Evolutionary conservation across 352 stramenopile species (phyloP).

Genomic region (Pythium volutum): DNA sequence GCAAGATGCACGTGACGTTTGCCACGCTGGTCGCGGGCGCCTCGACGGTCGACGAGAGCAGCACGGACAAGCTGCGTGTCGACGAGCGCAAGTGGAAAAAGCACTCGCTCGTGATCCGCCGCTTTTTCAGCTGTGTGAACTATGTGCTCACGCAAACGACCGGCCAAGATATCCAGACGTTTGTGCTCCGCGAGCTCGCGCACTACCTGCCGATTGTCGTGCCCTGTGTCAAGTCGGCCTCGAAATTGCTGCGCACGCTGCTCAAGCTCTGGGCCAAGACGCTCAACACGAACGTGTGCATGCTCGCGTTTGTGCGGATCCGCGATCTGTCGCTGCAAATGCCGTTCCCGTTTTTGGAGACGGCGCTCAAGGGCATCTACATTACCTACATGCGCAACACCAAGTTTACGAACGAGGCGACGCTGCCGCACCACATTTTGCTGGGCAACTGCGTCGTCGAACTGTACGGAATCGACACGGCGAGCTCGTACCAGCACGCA

Average conservation of each 20-base stretch:
- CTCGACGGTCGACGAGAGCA: conserved; percentile 10
- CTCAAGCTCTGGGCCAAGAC: conserved; percentile 86
- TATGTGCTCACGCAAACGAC: conserved; percentile 91
- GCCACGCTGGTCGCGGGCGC: conserved; percentile 60
- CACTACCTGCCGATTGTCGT: conserved; percentile 75
- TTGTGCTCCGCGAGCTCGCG: conserved; percentile 77
- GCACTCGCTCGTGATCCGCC: conserved; percentile 78
- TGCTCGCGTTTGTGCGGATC: conserved; percentile 95
- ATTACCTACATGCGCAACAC: conserved; percentile 95
- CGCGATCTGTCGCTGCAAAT: conserved; percentile 93
- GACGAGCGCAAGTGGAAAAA: conserved; percentile 83
- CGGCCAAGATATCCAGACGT: conserved; percentile 72
- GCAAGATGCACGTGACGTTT: conserved; percentile 86
- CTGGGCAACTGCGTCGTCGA: conserved; percentile 99
- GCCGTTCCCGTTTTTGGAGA: conserved; percentile 96
- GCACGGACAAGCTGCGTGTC: conserved; percentile 44
- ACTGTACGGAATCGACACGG: conserved; percentile 95
- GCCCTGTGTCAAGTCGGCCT: conserved; percentile 62
- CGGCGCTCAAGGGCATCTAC: conserved; percentile 95
- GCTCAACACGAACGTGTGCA: conserved; percentile 73
- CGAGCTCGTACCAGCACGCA: conserved; percentile 97
- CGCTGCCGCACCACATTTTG: conserved; percentile 80
- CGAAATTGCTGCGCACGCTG: conserved; percentile 76
- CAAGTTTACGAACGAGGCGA: conserved; percentile 93
- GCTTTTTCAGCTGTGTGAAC: conserved; percentile 91